phyloP scores from a whole-genome alignment of 768 basidiomycete genomes.

The Porpolomopsis calyptriformis region DNA sequence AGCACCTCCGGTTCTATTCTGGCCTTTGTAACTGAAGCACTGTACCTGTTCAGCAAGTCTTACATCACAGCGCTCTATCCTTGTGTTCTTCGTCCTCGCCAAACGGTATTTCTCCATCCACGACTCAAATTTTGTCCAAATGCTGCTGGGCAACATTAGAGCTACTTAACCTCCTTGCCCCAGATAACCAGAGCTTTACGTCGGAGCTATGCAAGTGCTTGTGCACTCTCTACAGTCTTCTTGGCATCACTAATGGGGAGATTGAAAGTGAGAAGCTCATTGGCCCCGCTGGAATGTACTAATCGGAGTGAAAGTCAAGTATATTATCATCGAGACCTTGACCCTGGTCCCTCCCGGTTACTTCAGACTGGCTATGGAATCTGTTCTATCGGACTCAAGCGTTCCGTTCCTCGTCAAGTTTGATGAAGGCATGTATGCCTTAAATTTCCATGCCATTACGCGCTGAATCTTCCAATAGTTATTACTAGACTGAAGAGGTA shows the following conservation, averaged over 20 bases:
- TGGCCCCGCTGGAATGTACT: not conserved
- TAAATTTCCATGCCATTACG: not conserved
- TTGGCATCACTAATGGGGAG: constrained; percentile 13
- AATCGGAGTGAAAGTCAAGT: constrained; percentile 18
- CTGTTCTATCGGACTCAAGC: constrained; percentile 13
- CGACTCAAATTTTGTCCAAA: constrained; percentile 19
- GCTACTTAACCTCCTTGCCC: constrained; percentile 2
- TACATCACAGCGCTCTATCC: constrained; percentile 14
- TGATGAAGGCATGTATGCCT: constrained; percentile 21
- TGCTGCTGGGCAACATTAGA: constrained; percentile 20
- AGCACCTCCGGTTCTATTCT: not conserved
- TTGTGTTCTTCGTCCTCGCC: not conserved
- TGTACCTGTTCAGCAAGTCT: constrained; percentile 16
- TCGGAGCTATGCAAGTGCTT: constrained; percentile 19
- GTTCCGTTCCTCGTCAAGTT: constrained; percentile 20
- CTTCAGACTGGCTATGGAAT: constrained; percentile 12
- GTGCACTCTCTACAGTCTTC: constrained; percentile 20
- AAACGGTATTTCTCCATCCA: constrained; percentile 3
- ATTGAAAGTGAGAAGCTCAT: constrained; percentile 14
- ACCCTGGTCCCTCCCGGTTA: constrained; percentile 14
- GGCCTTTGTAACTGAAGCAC: not conserved
- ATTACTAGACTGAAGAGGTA: constrained; percentile 1
- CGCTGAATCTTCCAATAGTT: constrained; percentile 3
- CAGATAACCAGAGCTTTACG: not conserved
- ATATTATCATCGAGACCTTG: constrained; percentile 23